These are phyloP conservation scores for Coemansia sp. DNA, from an alignment of 192 early-diverging fungal genomes.

Conservation along the genomic window DNA sequence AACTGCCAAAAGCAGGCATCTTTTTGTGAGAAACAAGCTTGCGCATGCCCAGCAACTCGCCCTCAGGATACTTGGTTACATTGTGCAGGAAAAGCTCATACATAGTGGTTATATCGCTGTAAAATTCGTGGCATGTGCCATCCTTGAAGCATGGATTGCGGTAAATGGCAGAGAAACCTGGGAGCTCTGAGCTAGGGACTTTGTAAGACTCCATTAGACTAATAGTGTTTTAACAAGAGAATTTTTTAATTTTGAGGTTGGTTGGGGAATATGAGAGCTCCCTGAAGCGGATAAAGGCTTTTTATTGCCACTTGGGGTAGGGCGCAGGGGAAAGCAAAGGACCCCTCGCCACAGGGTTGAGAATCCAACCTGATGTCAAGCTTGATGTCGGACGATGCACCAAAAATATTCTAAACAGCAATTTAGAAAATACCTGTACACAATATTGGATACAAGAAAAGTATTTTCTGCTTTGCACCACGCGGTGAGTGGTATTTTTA, in stretches of 20 bases:
- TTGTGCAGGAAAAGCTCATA: constrained; percentile 31
- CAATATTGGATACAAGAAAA: no score
- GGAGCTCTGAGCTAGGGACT: constrained; percentile 31
- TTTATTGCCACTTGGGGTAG: neutral
- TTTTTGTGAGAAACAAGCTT: constrained; percentile 1
- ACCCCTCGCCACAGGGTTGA: no score
- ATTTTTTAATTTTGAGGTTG: neutral
- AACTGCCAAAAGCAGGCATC: constrained; percentile 13
- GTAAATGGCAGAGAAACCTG: constrained; percentile 27
- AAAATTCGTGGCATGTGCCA: constrained; percentile 25
- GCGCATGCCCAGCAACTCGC: constrained; percentile 32
- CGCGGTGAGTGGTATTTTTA: no score
- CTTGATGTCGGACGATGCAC: no score
- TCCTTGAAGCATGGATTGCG: constrained; percentile 34
- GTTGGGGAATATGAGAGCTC: neutral
- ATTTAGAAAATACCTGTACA: no score
- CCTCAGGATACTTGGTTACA: constrained; percentile 17
- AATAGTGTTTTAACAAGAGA: neutral
- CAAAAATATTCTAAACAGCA: no score
- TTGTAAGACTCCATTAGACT: constrained; percentile 49
- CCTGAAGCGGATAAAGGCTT: neutral
- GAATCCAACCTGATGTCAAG: no score
- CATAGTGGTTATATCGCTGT: constrained; percentile 24
- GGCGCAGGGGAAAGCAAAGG: no score
- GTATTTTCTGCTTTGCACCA: no score